Evolutionary conservation across 495 filamentous ascomycete species (phyloP).

Genomic region (Penicillium simplicissimum): DNA sequence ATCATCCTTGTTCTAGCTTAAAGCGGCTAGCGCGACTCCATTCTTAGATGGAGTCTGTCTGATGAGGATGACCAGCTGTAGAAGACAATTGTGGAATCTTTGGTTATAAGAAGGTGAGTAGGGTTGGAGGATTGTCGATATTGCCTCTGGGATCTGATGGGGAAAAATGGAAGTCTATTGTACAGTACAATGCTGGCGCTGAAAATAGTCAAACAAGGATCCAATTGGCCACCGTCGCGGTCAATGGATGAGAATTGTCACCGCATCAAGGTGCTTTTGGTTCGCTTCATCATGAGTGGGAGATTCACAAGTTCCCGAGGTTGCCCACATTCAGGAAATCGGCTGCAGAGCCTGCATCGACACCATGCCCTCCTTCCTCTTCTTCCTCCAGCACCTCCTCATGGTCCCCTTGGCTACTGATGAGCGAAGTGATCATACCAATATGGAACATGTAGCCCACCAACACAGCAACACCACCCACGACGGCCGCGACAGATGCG

Average conservation of each 20-base stretch:
- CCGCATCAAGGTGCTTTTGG: background rate
- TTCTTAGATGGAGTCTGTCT: too few species aligned
- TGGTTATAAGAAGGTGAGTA: constrained; percentile 4
- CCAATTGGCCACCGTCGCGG: background rate
- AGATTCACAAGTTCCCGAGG: constrained; percentile 9
- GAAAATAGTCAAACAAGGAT: constrained; percentile 13
- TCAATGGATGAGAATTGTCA: background rate
- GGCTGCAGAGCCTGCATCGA: constrained; percentile 16
- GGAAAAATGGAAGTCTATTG: constrained; percentile 2
- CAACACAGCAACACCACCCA: constrained; percentile 37
- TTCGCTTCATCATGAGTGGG: constrained; percentile 1
- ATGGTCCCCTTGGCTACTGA: constrained; percentile 17
- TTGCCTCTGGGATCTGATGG: background rate
- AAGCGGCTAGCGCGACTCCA: too few species aligned
- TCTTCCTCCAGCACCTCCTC: constrained; percentile 19
- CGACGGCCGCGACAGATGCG: constrained; percentile 40
- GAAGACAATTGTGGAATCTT: background rate
- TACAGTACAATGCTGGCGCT: constrained; percentile 19
- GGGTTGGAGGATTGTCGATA: background rate
- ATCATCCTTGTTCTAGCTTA: too few species aligned
- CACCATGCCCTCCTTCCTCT: background rate
- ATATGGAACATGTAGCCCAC: constrained; percentile 45
- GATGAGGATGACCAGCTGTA: too few species aligned
- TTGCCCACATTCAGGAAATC: constrained; percentile 20
- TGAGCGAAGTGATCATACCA: constrained; percentile 27